These are phyloP conservation scores for Lunasporangiospora selenospora DNA, from an alignment of 192 early-diverging fungal genomes.

Conservation along the genomic window DNA sequence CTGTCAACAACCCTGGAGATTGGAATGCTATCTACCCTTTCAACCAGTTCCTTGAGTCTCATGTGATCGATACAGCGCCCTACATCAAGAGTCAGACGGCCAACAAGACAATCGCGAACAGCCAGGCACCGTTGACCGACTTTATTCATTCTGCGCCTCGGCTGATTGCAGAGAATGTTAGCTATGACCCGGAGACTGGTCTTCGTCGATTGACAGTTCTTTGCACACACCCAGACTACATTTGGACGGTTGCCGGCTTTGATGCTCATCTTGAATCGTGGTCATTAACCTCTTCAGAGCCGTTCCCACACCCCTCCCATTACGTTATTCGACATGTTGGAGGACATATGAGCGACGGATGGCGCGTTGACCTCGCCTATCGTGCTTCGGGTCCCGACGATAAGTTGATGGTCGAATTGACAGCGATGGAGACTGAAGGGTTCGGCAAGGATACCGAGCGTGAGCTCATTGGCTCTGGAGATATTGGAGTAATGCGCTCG, in stretches of 20 bases:
- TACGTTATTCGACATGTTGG: conserved; percentile 62
- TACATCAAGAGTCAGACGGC: conserved; percentile 25
- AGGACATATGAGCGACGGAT: conserved; percentile 55
- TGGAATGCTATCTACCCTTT: conserved; percentile 74
- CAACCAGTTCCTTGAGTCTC: conserved; percentile 62
- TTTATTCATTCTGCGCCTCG: conserved; percentile 44
- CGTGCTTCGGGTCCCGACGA: conserved; percentile 50
- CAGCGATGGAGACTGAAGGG: conserved; percentile 57
- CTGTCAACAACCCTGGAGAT: conserved; percentile 51
- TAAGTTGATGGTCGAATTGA: conserved; percentile 54
- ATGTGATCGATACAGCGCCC: conserved; percentile 43
- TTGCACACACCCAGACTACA: conserved; percentile 54
- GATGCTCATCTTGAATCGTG: conserved; percentile 64
- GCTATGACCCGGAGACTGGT: conserved; percentile 57
- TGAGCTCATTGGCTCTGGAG: conserved; percentile 53
- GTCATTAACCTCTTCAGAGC: conserved; percentile 57
- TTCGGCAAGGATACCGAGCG: conserved; percentile 52
- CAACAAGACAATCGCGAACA: conserved; percentile 35
- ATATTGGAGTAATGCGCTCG: conserved; percentile 47
- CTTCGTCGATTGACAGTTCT: conserved; percentile 54
- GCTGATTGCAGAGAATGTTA: conserved; percentile 49
- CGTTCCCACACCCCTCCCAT: conserved; percentile 42
- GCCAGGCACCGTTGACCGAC: conserved; percentile 14
- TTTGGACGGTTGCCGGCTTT: conserved; percentile 75
- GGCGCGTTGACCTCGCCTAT: conserved; percentile 51